Evolutionary conservation across 2,329 filamentous ascomycete genomes (phyloP).

Genomic region (Botrytis fragariae): DNA sequence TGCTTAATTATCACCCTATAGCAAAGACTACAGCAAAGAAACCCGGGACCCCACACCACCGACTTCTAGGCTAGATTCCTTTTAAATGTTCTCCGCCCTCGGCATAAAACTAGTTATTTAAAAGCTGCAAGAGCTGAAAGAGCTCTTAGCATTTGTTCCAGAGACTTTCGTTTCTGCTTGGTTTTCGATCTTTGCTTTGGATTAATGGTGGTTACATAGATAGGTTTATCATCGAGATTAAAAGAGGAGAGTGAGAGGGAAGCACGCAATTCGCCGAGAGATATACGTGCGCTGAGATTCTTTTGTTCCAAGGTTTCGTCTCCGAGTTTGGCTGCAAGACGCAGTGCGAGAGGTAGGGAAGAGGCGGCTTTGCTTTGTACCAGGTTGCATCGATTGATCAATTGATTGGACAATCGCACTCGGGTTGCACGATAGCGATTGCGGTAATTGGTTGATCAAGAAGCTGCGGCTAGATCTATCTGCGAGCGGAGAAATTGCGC

Average conservation of each 20-base stretch:
- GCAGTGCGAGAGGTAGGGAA: not conserved
- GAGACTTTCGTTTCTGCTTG: not conserved
- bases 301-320: not conserved
- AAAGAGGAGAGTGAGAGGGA: not conserved
- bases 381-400: not conserved
- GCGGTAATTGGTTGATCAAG: not conserved
- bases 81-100: not conserved
- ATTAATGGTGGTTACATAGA: not conserved
- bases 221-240: not conserved
- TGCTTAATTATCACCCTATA: not conserved
- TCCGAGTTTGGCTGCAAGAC: not conserved
- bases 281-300: not conserved
- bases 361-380: not conserved
- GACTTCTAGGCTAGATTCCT: not conserved
- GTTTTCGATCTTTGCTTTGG: not conserved
- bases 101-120: not conserved
- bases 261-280: not conserved
- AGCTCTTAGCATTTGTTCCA: not conserved
- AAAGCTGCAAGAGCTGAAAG: not conserved
- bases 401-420: not conserved
- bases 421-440: not conserved
- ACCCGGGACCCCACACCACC: not conserved
- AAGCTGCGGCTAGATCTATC: not conserved
- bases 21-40: not conserved
- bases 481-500: slow-evolving; percentile 14